Evolutionary conservation across 1,284 basidiomycete genomes (phyloP).

Genomic region (Papiliotrema terrestris): DNA sequence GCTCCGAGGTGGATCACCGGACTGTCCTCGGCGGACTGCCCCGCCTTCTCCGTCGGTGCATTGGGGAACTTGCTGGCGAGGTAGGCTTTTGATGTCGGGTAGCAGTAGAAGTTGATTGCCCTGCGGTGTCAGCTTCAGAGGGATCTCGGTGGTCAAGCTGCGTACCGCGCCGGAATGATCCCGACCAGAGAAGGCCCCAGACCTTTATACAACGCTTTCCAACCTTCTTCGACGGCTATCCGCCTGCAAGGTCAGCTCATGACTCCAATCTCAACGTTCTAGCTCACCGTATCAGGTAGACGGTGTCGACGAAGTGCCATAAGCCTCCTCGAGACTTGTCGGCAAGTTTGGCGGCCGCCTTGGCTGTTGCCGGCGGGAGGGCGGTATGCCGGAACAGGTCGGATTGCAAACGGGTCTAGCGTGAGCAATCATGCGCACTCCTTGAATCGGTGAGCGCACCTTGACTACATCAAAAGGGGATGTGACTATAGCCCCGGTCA

Average conservation of each 20-base stretch:
- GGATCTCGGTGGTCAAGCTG: no score
- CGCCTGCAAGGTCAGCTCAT: constrained; percentile 55
- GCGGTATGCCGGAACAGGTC: constrained; percentile 67
- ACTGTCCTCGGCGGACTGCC: constrained; percentile 66
- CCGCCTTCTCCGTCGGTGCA: constrained; percentile 54
- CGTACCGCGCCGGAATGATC: constrained; percentile 81
- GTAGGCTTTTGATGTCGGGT: constrained; percentile 92
- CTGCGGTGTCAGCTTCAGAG: constrained; percentile 26
- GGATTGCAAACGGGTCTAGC: constrained; percentile 80
- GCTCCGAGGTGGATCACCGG: constrained; percentile 79
- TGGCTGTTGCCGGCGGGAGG: constrained; percentile 14
- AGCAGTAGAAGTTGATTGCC: constrained; percentile 95
- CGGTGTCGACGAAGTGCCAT: constrained; percentile 94
- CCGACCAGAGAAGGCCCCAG: constrained; percentile 92
- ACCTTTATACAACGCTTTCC: constrained; percentile 87
- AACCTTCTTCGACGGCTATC: constrained; percentile 86
- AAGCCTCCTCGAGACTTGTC: constrained; percentile 57
- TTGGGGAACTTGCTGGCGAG: constrained; percentile 70
- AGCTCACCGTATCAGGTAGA: constrained; percentile 75
- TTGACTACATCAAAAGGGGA: constrained; percentile 98
- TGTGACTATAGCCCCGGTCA: constrained; percentile 96
- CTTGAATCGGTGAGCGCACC: constrained; percentile 25
- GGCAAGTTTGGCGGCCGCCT: constrained; percentile 3
- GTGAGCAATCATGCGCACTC: neutral
- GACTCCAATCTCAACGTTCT: neutral